Evolutionary conservation across 1,284 basidiomycete species (phyloP).

Genomic region (Rhodotorula sp.): DNA sequence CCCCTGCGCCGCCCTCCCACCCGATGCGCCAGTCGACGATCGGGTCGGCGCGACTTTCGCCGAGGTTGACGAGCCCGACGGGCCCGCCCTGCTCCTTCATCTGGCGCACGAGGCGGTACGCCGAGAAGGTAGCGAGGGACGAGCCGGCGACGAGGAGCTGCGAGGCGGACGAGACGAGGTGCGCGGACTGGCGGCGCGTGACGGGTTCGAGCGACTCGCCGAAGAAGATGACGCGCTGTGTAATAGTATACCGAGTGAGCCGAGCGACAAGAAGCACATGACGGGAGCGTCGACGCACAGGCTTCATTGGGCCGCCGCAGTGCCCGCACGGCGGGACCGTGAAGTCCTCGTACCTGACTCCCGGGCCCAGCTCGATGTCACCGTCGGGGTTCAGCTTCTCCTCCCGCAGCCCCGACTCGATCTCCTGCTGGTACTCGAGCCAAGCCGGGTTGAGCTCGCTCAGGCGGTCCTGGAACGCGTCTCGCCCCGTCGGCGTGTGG

Average conservation of each 20-base stretch:
- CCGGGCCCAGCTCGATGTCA: conserved; percentile 60
- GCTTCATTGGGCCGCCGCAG: conserved; percentile 39
- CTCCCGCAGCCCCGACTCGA: conserved; percentile 60
- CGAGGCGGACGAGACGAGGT: conserved; percentile 61
- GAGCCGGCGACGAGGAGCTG: conserved; percentile 79
- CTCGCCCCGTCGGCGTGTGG: conserved; percentile 70
- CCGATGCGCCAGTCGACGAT: conserved; percentile 51
- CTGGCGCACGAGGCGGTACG: conserved; percentile 79
- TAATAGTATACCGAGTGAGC: not conserved
- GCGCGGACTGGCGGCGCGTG: conserved; percentile 29
- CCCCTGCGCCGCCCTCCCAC: conserved; percentile 34
- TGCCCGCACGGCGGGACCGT: conserved; percentile 31
- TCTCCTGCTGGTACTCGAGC: conserved; percentile 67
- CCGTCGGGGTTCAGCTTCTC: conserved; percentile 88
- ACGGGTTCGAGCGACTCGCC: conserved; percentile 41
- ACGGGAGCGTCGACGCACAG: conserved; percentile 10
- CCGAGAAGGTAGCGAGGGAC: conserved; percentile 86
- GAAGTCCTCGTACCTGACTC: conserved; percentile 41
- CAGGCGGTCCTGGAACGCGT: conserved; percentile 72
- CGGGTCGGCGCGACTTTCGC: conserved; percentile 79
- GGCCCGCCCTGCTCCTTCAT: conserved; percentile 73
- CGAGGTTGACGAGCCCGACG: conserved; percentile 77
- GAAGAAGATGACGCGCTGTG: conserved; percentile 38
- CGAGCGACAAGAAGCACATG: too few relatives aligned
- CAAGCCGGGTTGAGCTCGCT: conserved; percentile 69